A percentile compares a stretch with the other conserved stretches of the same genome.
Evolutionary conservation across 176 grass and related monocot genomes (phyloP).

Genomic region (Lolium perenne): DNA sequence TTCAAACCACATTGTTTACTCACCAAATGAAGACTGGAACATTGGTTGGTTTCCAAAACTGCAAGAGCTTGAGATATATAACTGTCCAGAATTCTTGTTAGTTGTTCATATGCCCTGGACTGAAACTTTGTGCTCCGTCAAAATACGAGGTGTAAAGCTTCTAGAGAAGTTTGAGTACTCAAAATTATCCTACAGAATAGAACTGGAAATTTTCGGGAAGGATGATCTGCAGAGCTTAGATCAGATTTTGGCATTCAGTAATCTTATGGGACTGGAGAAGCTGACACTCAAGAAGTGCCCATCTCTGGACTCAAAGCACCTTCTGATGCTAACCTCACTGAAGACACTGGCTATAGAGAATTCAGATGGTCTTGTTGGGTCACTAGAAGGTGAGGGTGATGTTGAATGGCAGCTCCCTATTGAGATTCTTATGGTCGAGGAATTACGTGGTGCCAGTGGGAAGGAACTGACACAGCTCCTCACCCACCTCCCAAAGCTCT

Average conservation of each 20-base stretch:
- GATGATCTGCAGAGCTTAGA: neutral
- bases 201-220: neutral
- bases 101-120: neutral
- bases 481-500: neutral
- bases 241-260: neutral
- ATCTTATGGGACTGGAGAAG: neutral
- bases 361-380: neutral
- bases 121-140: neutral
- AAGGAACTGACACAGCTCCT: slow-evolving; percentile 2
- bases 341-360: accelerated
- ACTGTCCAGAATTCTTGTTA: neutral
- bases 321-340: neutral
- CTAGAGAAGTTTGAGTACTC: accelerated
- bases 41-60: neutral
- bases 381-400: neutral
- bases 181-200: neutral
- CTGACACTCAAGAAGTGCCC: neutral
- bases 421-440: accelerated
- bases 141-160: neutral
- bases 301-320: neutral
- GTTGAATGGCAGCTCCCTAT: neutral
- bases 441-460: neutral
- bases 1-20: neutral
- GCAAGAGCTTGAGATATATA: neutral
- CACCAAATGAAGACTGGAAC: neutral